Evolutionary conservation across 208 protist species (phyloP), one percentile per base, ranked within the genome.

Genomic region (Herpetomonas samuelpessoai): DNA sequence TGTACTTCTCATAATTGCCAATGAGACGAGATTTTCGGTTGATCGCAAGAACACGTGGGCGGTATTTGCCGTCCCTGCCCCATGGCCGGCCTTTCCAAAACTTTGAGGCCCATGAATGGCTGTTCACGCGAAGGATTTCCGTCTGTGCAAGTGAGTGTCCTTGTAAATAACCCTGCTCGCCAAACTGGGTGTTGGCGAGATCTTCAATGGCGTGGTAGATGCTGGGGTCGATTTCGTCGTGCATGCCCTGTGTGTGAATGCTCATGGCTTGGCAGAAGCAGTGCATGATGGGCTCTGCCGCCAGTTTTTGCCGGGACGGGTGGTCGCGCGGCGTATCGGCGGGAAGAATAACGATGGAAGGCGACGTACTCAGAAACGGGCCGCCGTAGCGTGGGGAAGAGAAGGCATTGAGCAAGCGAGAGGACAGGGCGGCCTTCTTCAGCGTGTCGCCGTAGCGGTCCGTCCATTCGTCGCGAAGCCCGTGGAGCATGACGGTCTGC

Each of bases 11-110:
- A n/a, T 39, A 21, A 30, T 57, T 57, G 28, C 25, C 52, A 30
- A 57, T 57, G 52, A 29, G 26, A 30, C 52, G 52, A 7, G 9
- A n/a, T 19, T 12, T 29, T 6, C 52, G 3, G 52, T 57, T 26
- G 52, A 57, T 57, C 29, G 44, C 26, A 4, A 57, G 52, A 26
- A 41, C 52, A 19, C 52, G 52, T 19, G 52, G 52, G 25, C 31
- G 52, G 52, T 57, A 57, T n/a, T 9, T 25, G 9, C 25, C 24
- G 26, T 21, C 7, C 9, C 29, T 41, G 52, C 18, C 30, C 4
- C n/a, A 24, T 7, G 45, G n/a, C 18, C 29, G 7, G 4, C 6
- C 25, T 6, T 41, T 41, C 52, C 52, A 57, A 30, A 57, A 57
- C 52, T 35, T 21, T 4, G 25, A n/a, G 26, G 52, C 52, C 52